A percentile compares a stretch with the other conserved stretches of the same genome.
Conservation (phyloP, 306 rosid species). For the Acacia crassicarpa region DNA sequence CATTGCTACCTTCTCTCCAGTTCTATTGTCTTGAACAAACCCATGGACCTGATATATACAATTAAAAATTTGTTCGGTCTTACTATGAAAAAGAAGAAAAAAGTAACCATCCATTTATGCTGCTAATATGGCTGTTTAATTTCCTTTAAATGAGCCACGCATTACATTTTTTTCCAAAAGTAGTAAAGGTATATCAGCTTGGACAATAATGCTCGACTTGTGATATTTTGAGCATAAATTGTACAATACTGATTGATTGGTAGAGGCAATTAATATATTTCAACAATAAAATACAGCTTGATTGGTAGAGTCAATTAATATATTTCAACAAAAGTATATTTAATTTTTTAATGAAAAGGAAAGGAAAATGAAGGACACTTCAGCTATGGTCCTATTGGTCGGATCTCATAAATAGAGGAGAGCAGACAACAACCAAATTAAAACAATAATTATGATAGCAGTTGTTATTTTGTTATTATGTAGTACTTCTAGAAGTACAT, state of each 20-base stretch:
- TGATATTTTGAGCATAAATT: neutral
- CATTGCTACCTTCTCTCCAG: slow-evolving; percentile 99
- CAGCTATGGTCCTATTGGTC: neutral
- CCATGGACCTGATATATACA: slow-evolving; percentile 82
- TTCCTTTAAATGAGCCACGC: neutral
- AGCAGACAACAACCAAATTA: neutral
- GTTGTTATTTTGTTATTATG: neutral
- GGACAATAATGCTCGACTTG: neutral
- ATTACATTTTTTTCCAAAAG: neutral
- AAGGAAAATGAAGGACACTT: neutral
- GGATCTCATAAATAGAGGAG: neutral
- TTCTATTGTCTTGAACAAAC: slow-evolving; percentile 95
- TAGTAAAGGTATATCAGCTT: slow-evolving; percentile 4
- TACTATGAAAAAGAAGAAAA: neutral
- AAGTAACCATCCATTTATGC: slow-evolving; percentile 10
- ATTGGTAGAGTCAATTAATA: slow-evolving; percentile 5
- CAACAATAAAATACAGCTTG: neutral
- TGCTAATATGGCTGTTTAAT: slow-evolving; percentile 3
- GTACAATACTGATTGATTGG: slow-evolving; percentile 1
- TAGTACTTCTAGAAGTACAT: neutral
- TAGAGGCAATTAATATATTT: neutral
- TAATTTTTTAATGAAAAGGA: neutral
- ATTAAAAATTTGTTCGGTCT: slow-evolving; percentile 13
- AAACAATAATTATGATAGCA: neutral
- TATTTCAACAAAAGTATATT: neutral